These are phyloP conservation scores for Phanerodontia chrysosporium DNA, from an alignment of 768 basidiomycete species.

Conservation along the genomic window DNA sequence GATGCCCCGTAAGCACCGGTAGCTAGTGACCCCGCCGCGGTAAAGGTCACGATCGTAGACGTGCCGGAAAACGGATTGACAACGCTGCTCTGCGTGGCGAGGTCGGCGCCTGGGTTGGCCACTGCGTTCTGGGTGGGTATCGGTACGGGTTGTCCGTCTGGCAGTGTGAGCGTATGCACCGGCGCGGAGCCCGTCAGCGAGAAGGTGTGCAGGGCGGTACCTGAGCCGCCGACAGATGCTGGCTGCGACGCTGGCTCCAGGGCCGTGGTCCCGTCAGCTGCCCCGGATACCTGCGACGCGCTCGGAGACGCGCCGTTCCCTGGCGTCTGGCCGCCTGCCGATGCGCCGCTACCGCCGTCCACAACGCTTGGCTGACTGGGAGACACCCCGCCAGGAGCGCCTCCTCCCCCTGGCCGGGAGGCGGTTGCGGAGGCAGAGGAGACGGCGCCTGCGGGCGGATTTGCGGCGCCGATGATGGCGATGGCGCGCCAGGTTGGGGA, in stretches of 20 bases:
- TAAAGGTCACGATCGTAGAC: neutral
- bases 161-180: neutral
- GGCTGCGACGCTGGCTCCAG: neutral
- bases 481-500: too few relatives aligned
- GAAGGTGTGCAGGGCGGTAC: neutral
- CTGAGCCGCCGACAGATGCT: neutral
- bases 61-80: neutral
- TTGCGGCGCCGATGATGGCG: neutral
- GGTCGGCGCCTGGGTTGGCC: slow-evolving; percentile 1
- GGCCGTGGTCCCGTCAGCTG: neutral
- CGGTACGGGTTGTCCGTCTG: neutral
- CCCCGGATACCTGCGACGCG: neutral
- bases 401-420: neutral
- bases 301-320: neutral
- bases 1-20: neutral
- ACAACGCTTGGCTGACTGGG: neutral
- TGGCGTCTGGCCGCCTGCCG: neutral
- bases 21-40: neutral
- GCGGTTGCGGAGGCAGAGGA: neutral
- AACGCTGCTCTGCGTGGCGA: neutral
- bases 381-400: too few relatives aligned
- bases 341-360: neutral
- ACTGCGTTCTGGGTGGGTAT: slow-evolving; percentile 1
- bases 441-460: neutral
- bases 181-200: neutral